Evolutionary conservation across 495 filamentous ascomycete species (phyloP), one percentile per base, ranked within the genome.

Genomic region (Penicillium riverlandense): DNA sequence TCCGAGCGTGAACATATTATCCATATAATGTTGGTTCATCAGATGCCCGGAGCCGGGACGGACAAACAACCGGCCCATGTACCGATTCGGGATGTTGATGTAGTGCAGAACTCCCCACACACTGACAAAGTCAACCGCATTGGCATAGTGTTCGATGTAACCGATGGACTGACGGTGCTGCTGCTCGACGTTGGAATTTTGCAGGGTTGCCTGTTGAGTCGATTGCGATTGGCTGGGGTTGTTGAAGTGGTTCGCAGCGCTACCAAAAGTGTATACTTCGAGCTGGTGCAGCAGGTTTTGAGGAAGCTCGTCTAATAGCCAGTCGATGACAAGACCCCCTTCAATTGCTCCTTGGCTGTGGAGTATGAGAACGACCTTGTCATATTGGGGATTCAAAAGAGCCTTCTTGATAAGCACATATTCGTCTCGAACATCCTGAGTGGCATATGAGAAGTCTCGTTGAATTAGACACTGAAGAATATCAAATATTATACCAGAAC

Each of bases 311-410:
- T 82, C 77, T 7, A 91, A 70, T 8, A 95, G 75, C 77, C 83
- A 85, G 69, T 95, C 89, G 2, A 91, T 55, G 9, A 88, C 79
- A 41, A 90, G 61, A 1, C 80, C 74, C 6, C 82, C 78, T 58
- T 90, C 82, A 45, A 94, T 86, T 11, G 78, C 89, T 2, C 89
- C 89, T 58, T 94, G 88, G 13, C 81, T 86, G 58, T 95, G 89
- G 29, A 87, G 69, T 37, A 94, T 77, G 15, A 94, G 72, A 42
- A 94, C 69, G 11, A 92, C 78, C 52, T 88, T 91, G 15, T 77
- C 74, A 51, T 82, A 78, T 12, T 71, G 52, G 0, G 70, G 75
- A 29, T 59, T 38, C 8, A 67, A 27, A 7, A 68, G 44, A 1
- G 63, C 58, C 15, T 52, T 34, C 42, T 67, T 65, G 29, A 61